Percentiles rank a stretch among this genome's conserved stretches.
Evolutionary conservation across 495 filamentous ascomycete genomes (phyloP).

Genomic region (Evansstolkia leycettana): DNA sequence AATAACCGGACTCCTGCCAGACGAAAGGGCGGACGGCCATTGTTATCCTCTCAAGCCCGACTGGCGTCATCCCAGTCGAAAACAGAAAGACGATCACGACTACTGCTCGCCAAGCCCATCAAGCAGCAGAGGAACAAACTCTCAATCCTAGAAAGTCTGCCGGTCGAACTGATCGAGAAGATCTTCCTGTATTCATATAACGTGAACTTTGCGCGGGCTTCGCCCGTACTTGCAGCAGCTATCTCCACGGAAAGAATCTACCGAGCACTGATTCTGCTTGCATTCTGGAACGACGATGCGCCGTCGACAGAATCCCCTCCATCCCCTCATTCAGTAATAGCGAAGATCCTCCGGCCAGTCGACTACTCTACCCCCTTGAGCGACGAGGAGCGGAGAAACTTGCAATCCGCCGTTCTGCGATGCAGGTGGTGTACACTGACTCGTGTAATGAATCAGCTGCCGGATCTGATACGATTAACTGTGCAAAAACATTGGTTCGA

Average conservation of each 20-base stretch:
- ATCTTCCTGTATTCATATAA: conserved; percentile 41
- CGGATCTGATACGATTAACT: conserved; percentile 19
- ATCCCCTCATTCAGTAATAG: conserved; percentile 5
- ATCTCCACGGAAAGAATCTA: conserved; percentile 32
- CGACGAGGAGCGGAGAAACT: conserved; percentile 8
- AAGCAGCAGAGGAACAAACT: conserved; percentile 10
- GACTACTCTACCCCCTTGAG: conserved; percentile 17
- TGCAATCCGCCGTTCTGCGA: conserved; percentile 22
- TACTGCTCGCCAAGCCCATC: conserved; percentile 2
- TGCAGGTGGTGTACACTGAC: conserved; percentile 28
- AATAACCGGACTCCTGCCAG: background rate
- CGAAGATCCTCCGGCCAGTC: conserved; percentile 18
- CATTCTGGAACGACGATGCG: conserved; percentile 24
- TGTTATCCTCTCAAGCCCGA: conserved; percentile 7
- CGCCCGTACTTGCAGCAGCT: conserved; percentile 20
- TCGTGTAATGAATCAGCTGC: conserved; percentile 19
- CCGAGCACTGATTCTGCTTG: conserved; percentile 23
- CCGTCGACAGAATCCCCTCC: background rate
- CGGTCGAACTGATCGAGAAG: conserved; percentile 39
- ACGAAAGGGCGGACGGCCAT: conserved; percentile 10
- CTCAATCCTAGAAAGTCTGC: conserved; percentile 36
- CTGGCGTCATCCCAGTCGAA: conserved; percentile 4
- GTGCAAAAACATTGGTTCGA: conserved; percentile 23
- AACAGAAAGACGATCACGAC: conserved; percentile 6
- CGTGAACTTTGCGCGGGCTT: conserved; percentile 30